phyloP scores from a whole-genome alignment of 2,329 filamentous ascomycete genomes.

The Dactylellina cionopaga region DNA sequence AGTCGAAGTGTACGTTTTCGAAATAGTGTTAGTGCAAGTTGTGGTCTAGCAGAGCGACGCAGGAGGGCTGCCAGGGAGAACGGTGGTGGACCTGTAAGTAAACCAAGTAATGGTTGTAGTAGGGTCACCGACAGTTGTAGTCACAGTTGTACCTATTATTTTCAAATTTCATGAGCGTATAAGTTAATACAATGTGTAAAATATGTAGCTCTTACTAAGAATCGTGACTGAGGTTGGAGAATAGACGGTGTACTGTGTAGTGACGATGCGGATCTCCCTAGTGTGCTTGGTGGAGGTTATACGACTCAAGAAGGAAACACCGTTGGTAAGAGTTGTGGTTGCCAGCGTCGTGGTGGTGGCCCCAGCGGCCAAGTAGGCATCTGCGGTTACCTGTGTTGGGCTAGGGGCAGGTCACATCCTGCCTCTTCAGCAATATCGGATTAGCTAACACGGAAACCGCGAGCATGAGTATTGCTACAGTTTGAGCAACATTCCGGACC shows the following conservation, averaged over 20 bases:
- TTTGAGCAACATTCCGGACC: neutral
- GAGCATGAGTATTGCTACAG: neutral
- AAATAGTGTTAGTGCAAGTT: constrained; percentile 10
- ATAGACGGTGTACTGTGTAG: neutral
- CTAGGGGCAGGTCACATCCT: neutral
- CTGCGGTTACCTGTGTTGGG: neutral
- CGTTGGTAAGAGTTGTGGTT: constrained; percentile 1
- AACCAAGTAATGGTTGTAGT: neutral
- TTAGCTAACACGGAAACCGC: neutral
- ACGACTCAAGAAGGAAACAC: neutral
- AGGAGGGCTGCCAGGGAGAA: constrained; percentile 6
- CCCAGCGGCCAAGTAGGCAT: neutral
- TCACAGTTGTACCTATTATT: neutral
- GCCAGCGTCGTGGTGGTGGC: neutral
- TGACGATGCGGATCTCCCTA: neutral
- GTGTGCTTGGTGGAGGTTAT: neutral
- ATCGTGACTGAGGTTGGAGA: neutral
- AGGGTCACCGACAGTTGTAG: neutral
- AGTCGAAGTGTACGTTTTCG: neutral
- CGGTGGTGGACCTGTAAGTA: neutral
- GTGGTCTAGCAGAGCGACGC: constrained; percentile 16
- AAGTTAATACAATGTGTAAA: neutral
- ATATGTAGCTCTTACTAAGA: neutral
- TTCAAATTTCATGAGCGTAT: neutral
- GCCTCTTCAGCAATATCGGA: neutral